Evolutionary conservation across 495 filamentous ascomycete genomes (phyloP).

Genomic region (Penicillium herquei): DNA sequence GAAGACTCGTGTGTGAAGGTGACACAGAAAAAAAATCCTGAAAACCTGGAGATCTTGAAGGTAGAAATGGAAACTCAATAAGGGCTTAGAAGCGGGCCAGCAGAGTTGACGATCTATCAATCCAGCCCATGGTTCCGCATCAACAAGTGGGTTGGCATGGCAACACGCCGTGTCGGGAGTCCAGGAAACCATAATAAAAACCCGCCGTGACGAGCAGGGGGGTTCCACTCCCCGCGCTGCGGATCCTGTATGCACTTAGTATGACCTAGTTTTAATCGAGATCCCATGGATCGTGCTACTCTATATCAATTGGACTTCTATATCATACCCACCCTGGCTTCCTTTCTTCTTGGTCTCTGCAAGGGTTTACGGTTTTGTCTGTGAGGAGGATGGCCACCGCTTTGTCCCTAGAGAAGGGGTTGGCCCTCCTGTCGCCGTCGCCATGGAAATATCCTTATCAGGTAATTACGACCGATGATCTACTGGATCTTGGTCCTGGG

Average conservation of each 20-base stretch:
- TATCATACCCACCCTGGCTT: constrained; percentile 8
- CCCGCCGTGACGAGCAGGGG: constrained; percentile 21
- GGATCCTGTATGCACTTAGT: constrained; percentile 7
- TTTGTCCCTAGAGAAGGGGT: constrained; percentile 9
- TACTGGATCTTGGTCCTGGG: constrained; percentile 9
- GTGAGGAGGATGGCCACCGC: constrained; percentile 15
- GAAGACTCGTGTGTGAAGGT: constrained; percentile 1
- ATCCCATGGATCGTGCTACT: constrained; percentile 6
- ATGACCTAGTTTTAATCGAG: constrained; percentile 3
- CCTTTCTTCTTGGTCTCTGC: constrained; percentile 11
- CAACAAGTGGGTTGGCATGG: constrained; percentile 49
- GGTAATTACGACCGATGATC: constrained; percentile 14
- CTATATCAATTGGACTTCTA: constrained; percentile 5
- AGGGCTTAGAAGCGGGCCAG: constrained; percentile 24
- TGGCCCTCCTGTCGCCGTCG: constrained; percentile 16
- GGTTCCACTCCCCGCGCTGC: constrained; percentile 13
- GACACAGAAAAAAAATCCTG: constrained; percentile 9
- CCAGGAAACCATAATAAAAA: constrained; percentile 30
- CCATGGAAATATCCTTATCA: constrained; percentile 20
- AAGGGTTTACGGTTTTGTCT: constrained; percentile 17
- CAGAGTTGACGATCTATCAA: constrained; percentile 37
- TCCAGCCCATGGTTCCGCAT: constrained; percentile 37
- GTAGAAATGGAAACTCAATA: constrained; percentile 29
- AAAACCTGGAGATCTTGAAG: constrained; percentile 14
- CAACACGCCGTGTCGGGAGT: constrained; percentile 35